These are phyloP conservation scores for Candida saitoana DNA, from an alignment of 805 yeast species.

Conservation along the genomic window DNA sequence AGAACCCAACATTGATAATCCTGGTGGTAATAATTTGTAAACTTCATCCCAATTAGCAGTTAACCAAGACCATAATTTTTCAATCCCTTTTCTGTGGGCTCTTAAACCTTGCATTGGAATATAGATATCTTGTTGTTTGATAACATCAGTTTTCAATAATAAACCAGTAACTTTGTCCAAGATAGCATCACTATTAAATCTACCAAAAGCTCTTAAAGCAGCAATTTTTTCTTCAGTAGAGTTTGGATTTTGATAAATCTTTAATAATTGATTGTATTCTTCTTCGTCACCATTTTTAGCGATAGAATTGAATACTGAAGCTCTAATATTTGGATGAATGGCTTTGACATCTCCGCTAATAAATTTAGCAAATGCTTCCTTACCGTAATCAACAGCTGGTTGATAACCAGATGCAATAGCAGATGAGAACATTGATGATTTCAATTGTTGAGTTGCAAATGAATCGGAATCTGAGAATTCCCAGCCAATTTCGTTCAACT, in stretches of 20 bases:
- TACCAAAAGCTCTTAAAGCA: constrained; percentile 68
- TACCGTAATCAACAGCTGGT: constrained; percentile 43
- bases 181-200: constrained; percentile 49
- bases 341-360: constrained; percentile 62
- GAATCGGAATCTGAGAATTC: constrained; percentile 52
- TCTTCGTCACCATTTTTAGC: constrained; percentile 60
- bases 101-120: constrained; percentile 75
- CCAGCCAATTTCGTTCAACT: constrained; percentile 61
- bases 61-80: constrained; percentile 71
- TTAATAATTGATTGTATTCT: constrained; percentile 59
- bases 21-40: constrained; percentile 68
- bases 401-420: constrained; percentile 54
- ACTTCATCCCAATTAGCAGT: constrained; percentile 69
- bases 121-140: constrained; percentile 68
- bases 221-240: constrained; percentile 64
- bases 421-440: constrained; percentile 55
- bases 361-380: constrained; percentile 49
- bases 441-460: constrained; percentile 62
- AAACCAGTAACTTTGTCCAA: constrained; percentile 53
- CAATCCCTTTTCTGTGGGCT: constrained; percentile 59
- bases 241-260: constrained; percentile 57
- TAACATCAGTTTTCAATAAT: constrained; percentile 52
- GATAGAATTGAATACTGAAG: constrained; percentile 59
- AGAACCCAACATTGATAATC: constrained; percentile 72
- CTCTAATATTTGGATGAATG: constrained; percentile 70